These are phyloP conservation scores for Curvularia hawaiiensis DNA, from an alignment of 2,329 filamentous ascomycete genomes.

Conservation along the genomic window DNA sequence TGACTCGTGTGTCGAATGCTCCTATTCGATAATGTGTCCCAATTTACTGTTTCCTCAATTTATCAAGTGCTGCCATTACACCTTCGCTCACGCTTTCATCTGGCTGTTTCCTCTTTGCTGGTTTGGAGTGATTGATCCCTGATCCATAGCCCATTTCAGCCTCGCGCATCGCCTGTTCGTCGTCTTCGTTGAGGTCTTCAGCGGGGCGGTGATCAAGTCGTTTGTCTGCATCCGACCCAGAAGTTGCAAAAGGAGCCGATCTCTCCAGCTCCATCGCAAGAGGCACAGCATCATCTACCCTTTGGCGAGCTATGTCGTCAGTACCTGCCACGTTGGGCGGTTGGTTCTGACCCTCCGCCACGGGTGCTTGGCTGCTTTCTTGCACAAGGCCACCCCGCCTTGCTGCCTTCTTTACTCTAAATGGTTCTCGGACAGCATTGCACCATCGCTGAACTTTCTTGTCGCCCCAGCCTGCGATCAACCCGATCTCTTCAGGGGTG, in stretches of 20 bases:
- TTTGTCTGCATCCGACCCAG: slow-evolving; percentile 43
- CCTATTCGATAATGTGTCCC: not conserved
- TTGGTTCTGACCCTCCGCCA: slow-evolving; percentile 30
- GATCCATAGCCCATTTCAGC: slow-evolving; percentile 19
- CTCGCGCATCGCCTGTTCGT: slow-evolving; percentile 54
- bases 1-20: not conserved
- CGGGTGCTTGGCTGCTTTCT: slow-evolving; percentile 37
- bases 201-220: slow-evolving; percentile 43
- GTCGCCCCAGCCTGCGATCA: slow-evolving; percentile 92
- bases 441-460: slow-evolving; percentile 92
- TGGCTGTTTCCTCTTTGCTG: slow-evolving; percentile 44
- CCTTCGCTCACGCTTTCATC: slow-evolving; percentile 61
- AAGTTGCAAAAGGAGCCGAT: slow-evolving; percentile 24
- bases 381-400: slow-evolving; percentile 55
- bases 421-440: slow-evolving; percentile 80
- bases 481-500: slow-evolving; percentile 78
- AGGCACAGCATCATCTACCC: slow-evolving; percentile 40
- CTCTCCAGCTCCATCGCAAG: slow-evolving; percentile 31
- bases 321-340: slow-evolving; percentile 19
- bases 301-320: slow-evolving; percentile 32
- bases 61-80: slow-evolving; percentile 63
- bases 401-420: slow-evolving; percentile 74
- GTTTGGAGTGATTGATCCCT: slow-evolving; percentile 30
- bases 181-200: slow-evolving; percentile 46
- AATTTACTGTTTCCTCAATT: slow-evolving; percentile 51